Evolutionary conservation across 345 rosid genomes (phyloP).

Genomic region (Pistacia integerrima): DNA sequence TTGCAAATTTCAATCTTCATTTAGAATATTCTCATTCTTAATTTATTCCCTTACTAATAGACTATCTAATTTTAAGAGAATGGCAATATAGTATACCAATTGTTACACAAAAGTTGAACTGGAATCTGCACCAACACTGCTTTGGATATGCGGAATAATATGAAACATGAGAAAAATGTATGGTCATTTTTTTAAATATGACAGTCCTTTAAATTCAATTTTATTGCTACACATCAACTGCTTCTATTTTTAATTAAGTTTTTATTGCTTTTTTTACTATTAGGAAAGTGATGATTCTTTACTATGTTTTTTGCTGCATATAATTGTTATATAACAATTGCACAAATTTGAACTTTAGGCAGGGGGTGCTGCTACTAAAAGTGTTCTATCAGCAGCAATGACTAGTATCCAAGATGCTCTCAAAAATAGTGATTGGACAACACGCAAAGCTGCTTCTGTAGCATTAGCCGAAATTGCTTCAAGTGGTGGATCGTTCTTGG

Average conservation of each 20-base stretch:
- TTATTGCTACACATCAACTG: background rate
- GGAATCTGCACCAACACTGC: background rate
- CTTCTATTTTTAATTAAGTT: background rate
- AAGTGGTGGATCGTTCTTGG: slow-evolving; percentile 62
- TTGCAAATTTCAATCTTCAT: background rate
- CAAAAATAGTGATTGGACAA: slow-evolving; percentile 76
- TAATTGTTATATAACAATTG: background rate
- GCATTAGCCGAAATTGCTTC: slow-evolving; percentile 82
- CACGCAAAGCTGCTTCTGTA: slow-evolving; percentile 88
- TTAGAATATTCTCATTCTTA: background rate
- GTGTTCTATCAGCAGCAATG: slow-evolving; percentile 66
- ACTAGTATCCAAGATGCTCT: slow-evolving; percentile 76
- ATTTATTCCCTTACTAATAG: background rate
- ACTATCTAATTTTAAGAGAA: background rate
- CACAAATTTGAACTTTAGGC: slow-evolving; percentile 52
- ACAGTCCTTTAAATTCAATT: slow-evolving; percentile 6
- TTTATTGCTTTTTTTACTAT: background rate
- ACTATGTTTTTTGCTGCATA: background rate
- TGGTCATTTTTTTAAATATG: background rate
- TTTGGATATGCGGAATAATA: background rate
- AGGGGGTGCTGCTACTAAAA: slow-evolving; percentile 75
- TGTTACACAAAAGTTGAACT: background rate
- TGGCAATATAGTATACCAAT: background rate
- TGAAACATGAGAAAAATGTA: background rate
- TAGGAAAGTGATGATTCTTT: background rate